Evolutionary conservation across 495 filamentous ascomycete species (phyloP).

Genomic region (Choiromyces venosus): DNA sequence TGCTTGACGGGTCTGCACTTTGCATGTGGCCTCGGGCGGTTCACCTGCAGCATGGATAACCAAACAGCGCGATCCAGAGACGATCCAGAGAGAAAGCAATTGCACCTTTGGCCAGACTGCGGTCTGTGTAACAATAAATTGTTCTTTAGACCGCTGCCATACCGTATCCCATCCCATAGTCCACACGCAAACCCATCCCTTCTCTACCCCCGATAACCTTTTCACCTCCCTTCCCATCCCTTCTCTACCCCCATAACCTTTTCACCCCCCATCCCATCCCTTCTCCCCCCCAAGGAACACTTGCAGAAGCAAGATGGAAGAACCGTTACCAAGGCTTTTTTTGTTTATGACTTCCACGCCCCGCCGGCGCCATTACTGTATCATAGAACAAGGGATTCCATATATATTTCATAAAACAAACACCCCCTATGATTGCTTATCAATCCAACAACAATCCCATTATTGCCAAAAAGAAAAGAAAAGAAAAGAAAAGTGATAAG

Average conservation of each 20-base stretch:
- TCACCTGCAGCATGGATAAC: slow-evolving; percentile 26
- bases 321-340: slow-evolving; percentile 23
- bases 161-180: no score
- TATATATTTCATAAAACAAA: slow-evolving; percentile 9
- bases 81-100: slow-evolving; percentile 26
- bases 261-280: slow-evolving; percentile 10
- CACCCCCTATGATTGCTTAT: neutral
- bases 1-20: slow-evolving; percentile 15
- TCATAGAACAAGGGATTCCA: slow-evolving; percentile 12
- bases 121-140: slow-evolving; percentile 23
- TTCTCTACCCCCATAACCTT: neutral
- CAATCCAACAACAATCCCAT: neutral
- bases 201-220: neutral
- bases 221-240: no score
- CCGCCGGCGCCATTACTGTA: slow-evolving; percentile 9
- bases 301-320: slow-evolving; percentile 35
- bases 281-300: slow-evolving; percentile 19
- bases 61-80: slow-evolving; percentile 14
- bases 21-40: slow-evolving; percentile 16
- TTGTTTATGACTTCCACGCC: slow-evolving; percentile 12
- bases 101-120: slow-evolving; percentile 19
- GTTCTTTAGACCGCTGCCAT: neutral
- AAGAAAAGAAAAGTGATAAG: no score
- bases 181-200: neutral
- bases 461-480: neutral